Base-by-base conservation (phyloP, 768 basidiomycete genomes). In the Boletus vermiculosoides region DNA sequence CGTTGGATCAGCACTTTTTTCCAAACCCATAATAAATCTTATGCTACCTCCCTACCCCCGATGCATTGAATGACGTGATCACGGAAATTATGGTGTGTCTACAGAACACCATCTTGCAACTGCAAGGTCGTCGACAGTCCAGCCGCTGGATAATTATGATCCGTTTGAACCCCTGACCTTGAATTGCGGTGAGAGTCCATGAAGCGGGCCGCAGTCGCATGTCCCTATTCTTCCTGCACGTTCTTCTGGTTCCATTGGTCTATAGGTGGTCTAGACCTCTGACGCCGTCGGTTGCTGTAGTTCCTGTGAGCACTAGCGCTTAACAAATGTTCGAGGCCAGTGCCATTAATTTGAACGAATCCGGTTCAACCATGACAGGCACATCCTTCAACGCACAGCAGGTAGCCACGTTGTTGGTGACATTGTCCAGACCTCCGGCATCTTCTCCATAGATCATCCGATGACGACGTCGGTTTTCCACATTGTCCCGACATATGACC, bases 261-360 rank as follows among this genome's bases (percentile, higher is more conserved):
- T 31, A 20, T 28, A 37, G 51, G 28, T 7, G 55, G 65, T 62
- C 65, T 47, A 54, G 65, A 48, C 50, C 49, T 45, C 15, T 15
- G 30, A 25, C 9, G 33, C 31, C 30, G n/a, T n/a, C 5, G 1
- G 50, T 44, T 47, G 37, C 33, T 39, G 49, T 42, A 6, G 44
- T 47, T 51, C 58, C 55, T 52, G 51, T 58, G 44, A 36, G 34
- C 16, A 22, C 41, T 12, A 0, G 33, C 49, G 31, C 47, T 42
- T 33, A 44, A 20, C 40, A 18, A 45, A 30, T n/a, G 59, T 46
- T 58, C 59, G 30, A 62, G 63, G 23, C 51, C 50, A 50, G 34
- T 34, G 36, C 23, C 37, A 18, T 36, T 50, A 33, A 33, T 22
- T 11, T n/a, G n/a, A 22, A 37, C 23, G 25, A 34, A 39, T 36